Evolutionary conservation across 306 rosid genomes (phyloP).

Genomic region (Cotoneaster glaucophyllus): DNA sequence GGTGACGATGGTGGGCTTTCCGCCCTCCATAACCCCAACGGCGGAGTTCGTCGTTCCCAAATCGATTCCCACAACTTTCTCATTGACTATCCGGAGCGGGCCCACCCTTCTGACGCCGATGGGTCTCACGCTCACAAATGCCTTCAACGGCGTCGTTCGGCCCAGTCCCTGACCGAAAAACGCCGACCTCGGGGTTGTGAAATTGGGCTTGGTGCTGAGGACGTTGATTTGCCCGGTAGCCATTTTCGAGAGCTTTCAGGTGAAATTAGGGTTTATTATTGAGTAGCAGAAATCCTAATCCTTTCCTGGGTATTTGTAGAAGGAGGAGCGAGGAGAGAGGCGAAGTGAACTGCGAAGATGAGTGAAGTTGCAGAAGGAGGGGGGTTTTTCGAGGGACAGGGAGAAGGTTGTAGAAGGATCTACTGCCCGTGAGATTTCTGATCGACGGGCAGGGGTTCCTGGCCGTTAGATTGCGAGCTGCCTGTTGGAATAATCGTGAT

Average conservation of each 20-base stretch:
- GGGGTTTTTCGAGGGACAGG: background rate
- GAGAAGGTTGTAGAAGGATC: background rate
- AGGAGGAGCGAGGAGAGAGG: background rate
- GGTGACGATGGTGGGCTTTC: slow-evolving; percentile 9
- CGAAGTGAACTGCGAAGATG: background rate
- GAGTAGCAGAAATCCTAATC: background rate
- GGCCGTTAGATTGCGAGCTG: too few relatives aligned
- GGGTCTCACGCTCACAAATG: background rate
- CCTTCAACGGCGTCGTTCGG: background rate
- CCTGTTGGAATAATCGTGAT: too few relatives aligned
- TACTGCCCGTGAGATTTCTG: background rate
- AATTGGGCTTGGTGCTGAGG: background rate
- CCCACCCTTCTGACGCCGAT: background rate
- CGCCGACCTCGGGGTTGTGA: background rate
- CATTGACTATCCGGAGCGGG: background rate
- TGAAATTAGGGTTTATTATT: background rate
- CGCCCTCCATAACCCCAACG: slow-evolving; percentile 10
- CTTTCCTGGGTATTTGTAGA: background rate
- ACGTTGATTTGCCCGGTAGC: slow-evolving; percentile 5
- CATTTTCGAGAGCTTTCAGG: background rate
- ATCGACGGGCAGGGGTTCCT: too few relatives aligned
- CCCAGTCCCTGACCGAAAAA: background rate
- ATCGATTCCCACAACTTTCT: slow-evolving; percentile 15
- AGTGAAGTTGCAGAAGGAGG: background rate
- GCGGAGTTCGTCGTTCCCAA: slow-evolving; percentile 17